Percentiles rank a stretch among this genome's conserved stretches.
Conservation (phyloP, 2,329 filamentous ascomycete genomes). For the Saccharata proteae region DNA sequence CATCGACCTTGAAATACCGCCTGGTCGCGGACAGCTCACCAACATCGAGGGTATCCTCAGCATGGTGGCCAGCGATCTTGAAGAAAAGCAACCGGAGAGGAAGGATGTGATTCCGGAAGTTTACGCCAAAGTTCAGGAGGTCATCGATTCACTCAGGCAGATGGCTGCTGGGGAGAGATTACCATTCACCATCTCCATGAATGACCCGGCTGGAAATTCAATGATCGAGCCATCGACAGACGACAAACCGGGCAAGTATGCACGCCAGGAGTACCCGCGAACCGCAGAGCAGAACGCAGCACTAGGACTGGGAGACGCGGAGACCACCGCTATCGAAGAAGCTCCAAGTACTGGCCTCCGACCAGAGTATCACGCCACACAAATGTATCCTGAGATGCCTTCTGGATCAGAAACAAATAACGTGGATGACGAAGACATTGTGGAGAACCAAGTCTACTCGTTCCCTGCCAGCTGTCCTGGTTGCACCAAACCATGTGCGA, state of each 20-base stretch:
- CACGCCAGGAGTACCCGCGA: slow-evolving; percentile 70
- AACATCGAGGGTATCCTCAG: slow-evolving; percentile 83
- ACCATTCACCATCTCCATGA: slow-evolving; percentile 77
- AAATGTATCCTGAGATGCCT: slow-evolving; percentile 34
- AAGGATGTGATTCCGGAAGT: slow-evolving; percentile 69
- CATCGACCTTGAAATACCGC: slow-evolving; percentile 83
- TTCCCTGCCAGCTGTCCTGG: slow-evolving; percentile 88
- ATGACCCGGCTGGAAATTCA: slow-evolving; percentile 90
- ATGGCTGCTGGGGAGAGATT: slow-evolving; percentile 70
- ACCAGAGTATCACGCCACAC: slow-evolving; percentile 38
- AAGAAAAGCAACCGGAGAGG: slow-evolving; percentile 68
- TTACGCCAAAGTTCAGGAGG: slow-evolving; percentile 61
- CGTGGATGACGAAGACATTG: slow-evolving; percentile 60
- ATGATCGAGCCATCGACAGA: slow-evolving; percentile 79
- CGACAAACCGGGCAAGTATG: slow-evolving; percentile 76
- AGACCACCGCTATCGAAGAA: slow-evolving; percentile 22
- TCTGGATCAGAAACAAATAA: slow-evolving; percentile 27
- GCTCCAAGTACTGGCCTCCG: slow-evolving; percentile 46
- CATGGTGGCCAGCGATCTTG: slow-evolving; percentile 68
- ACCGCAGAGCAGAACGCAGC: slow-evolving; percentile 76
- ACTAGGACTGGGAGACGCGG: slow-evolving; percentile 53
- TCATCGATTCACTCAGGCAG: slow-evolving; percentile 60
- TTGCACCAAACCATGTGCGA: slow-evolving; percentile 73
- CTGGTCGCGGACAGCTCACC: slow-evolving; percentile 80
- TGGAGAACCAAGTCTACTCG: slow-evolving; percentile 83